A percentile compares a stretch with the other conserved stretches of the same genome.
phyloP scores from a whole-genome alignment of 495 filamentous ascomycete species.

The Aspergillus steynii region DNA sequence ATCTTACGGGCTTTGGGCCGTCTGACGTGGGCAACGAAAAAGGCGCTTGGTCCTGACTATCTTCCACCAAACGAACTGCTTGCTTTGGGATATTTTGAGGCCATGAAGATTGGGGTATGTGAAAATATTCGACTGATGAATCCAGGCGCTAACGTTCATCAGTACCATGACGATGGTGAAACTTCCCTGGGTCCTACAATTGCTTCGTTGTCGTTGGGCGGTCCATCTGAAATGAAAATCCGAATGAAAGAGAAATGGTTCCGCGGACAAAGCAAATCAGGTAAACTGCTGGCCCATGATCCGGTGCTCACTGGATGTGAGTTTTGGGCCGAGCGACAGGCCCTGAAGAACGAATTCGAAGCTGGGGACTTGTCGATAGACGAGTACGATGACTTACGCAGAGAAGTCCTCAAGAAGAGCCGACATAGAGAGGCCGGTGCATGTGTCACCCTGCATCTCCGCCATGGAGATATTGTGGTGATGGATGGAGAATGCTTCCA shows the following conservation, averaged over 20 bases:
- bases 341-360: slow-evolving; percentile 33
- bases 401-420: slow-evolving; percentile 9
- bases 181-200: slow-evolving; percentile 71
- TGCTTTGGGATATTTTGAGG: slow-evolving; percentile 72
- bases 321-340: slow-evolving; percentile 36
- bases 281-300: slow-evolving; percentile 21
- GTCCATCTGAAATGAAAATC: slow-evolving; percentile 65
- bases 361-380: slow-evolving; percentile 20
- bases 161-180: slow-evolving; percentile 91
- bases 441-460: slow-evolving; percentile 45
- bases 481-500: slow-evolving; percentile 79
- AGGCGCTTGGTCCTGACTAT: slow-evolving; percentile 29
- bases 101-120: slow-evolving; percentile 66
- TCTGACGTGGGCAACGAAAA: slow-evolving; percentile 64
- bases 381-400: slow-evolving; percentile 23
- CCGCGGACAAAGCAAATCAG: slow-evolving; percentile 37
- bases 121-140: neutral
- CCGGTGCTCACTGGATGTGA: slow-evolving; percentile 39
- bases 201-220: slow-evolving; percentile 73
- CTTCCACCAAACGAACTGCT: slow-evolving; percentile 68
- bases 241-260: slow-evolving; percentile 64
- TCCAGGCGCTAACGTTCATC: neutral
- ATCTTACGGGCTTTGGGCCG: slow-evolving; percentile 60
- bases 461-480: slow-evolving; percentile 79
- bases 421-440: slow-evolving; percentile 19